Base-by-base conservation (phyloP, 2,329 filamentous ascomycete species). In the Pseudodiploospora longispora region DNA sequence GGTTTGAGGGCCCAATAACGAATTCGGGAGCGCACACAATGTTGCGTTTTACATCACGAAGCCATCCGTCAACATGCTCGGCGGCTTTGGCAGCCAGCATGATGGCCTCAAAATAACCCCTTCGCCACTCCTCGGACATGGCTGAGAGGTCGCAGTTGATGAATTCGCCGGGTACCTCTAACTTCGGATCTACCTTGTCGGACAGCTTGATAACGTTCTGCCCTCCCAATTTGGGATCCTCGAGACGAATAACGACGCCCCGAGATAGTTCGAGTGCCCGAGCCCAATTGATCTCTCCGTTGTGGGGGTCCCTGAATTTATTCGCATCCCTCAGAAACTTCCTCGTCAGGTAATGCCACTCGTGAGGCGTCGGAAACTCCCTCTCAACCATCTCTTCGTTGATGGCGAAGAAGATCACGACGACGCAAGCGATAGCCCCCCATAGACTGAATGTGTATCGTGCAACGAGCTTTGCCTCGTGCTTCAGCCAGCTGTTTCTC, bases 1-100 rank as follows among this genome's bases (percentile, higher is more conserved):
- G 87, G 60, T 96, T 96, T 4, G 86, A 88, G 1, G 88, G 87
- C 0, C 89, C 89, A 40, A 85, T 74, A 43, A 96, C 79, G 49
- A 84, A 80, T 38, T 86, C 81, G 5, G 78, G 75, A 0, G 86
- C 81, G 52, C 87, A 91, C 30, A 84, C 75, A 28, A 84, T 65
- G 36, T 75, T 73, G 50, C 80, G 74, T 6, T 75, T 82, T 37
- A 66, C 79, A 62, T 95, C 88, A 36, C 75, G 71, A 10, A 94
- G 72, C 75, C 83, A 88, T 39, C 84, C 85, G 51, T 95, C 87
- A 27, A 94, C 68, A 53, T 90, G 80, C 64, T 96, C 90, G 4
- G 88, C 82, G 1, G 83, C 80, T 52, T 79, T 78, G 1, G 84
- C 90, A 47, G 80, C 79, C 8, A 83, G 75, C 79, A 96, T 87